Evolutionary conservation across 306 rosid species (phyloP).

Genomic region (Medicago ruthenica): DNA sequence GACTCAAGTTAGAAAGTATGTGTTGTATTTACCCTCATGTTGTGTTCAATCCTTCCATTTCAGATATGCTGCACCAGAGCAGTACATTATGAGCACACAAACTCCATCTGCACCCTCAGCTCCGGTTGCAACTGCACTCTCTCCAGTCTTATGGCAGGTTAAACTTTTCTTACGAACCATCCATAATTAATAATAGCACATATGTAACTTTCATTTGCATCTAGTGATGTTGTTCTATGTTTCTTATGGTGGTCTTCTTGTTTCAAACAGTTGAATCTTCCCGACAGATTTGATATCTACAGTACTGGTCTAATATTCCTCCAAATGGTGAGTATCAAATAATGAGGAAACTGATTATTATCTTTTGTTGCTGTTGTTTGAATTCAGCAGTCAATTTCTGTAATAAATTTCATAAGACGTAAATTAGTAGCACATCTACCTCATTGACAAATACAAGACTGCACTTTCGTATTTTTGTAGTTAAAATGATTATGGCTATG

Average conservation of each 20-base stretch:
- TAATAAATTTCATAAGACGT: not conserved
- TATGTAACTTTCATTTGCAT: conserved; percentile 22
- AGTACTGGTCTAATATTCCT: conserved; percentile 93
- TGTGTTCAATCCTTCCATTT: conserved; percentile 35
- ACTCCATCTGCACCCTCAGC: conserved; percentile 98
- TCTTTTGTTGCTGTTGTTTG: conserved; percentile 28
- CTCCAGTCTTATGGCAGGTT: conserved; percentile 99
- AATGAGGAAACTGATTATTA: conserved; percentile 28
- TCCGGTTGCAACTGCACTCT: conserved; percentile 93
- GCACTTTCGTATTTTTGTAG: conserved; percentile 24
- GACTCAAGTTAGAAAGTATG: not conserved
- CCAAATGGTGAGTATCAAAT: conserved; percentile 78
- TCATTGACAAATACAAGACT: conserved; percentile 22
- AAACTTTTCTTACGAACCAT: conserved; percentile 31
- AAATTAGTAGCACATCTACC: conserved; percentile 16
- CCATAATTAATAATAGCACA: conserved; percentile 22
- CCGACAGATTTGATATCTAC: conserved; percentile 92
- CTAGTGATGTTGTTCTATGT: conserved; percentile 37
- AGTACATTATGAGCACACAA: conserved; percentile 98
- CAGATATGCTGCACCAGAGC: conserved; percentile 98
- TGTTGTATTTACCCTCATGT: not conserved
- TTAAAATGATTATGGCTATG: conserved; percentile 23
- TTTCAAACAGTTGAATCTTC: conserved; percentile 82
- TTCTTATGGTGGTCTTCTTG: conserved; percentile 41
- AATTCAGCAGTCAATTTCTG: conserved; percentile 26